Conservation (phyloP, 148 eudicot species). For the Simmondsia chinensis region DNA sequence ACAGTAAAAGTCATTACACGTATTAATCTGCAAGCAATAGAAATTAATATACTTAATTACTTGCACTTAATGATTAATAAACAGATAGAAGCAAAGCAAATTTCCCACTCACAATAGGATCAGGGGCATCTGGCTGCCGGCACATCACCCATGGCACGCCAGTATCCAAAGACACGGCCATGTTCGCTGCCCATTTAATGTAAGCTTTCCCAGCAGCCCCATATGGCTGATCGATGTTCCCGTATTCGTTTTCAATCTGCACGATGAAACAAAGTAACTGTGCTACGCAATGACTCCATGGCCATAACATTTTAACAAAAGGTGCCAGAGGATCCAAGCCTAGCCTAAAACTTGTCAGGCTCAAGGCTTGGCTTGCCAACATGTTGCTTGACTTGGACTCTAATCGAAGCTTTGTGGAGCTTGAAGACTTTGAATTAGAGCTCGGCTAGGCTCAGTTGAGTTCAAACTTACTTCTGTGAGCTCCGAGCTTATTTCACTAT, state of each 20-base stretch:
- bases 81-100: conserved; percentile 2
- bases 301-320: no score
- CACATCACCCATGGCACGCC: conserved; percentile 99
- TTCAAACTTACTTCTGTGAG: no score
- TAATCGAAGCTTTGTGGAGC: no score
- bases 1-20: conserved; percentile 95
- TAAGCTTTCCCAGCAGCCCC: conserved; percentile 65
- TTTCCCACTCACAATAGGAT: conserved; percentile 51
- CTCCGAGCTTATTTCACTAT: no score
- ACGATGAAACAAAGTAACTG: no score
- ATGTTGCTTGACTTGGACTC: no score
- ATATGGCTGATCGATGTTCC: conserved; percentile 48
- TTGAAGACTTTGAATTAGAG: no score
- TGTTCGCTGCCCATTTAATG: conserved; percentile 84
- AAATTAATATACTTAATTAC: background rate
- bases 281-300: no score
- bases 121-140: conserved; percentile 80
- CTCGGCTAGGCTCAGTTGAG: no score
- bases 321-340: no score
- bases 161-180: conserved; percentile 81
- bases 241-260: conserved; percentile 96
- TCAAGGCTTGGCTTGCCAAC: no score
- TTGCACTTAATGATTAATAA: background rate
- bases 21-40: conserved; percentile 53
- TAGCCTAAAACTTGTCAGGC: no score